Evolutionary conservation across 345 rosid species (phyloP).

Genomic region (Carallia brachiata): DNA sequence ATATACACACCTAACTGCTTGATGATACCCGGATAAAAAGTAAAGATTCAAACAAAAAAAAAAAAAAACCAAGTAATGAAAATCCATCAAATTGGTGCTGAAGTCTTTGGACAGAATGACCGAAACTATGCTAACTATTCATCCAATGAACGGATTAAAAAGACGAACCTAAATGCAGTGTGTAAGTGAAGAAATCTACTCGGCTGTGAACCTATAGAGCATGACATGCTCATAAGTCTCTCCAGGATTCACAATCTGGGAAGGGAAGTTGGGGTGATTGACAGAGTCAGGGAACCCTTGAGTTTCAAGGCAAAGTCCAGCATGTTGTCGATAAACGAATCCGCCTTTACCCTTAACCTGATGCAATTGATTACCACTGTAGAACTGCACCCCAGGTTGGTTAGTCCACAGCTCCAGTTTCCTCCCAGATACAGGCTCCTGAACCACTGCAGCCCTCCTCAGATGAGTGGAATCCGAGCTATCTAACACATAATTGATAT

Average conservation of each 20-base stretch:
- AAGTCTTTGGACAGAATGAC: too few species aligned
- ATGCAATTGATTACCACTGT: slow-evolving; percentile 51
- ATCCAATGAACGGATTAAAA: too few species aligned
- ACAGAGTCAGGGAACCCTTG: slow-evolving; percentile 87
- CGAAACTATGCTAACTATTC: too few species aligned
- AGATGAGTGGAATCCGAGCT: slow-evolving; percentile 28
- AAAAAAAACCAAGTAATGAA: too few species aligned
- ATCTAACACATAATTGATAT: slow-evolving; percentile 69
- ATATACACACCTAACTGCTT: too few species aligned
- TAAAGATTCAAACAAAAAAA: too few species aligned
- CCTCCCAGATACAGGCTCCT: slow-evolving; percentile 57
- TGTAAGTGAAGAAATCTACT: not conserved
- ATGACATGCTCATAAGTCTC: slow-evolving; percentile 56
- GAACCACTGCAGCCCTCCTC: slow-evolving; percentile 52
- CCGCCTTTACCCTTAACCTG: slow-evolving; percentile 51
- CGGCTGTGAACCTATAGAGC: slow-evolving; percentile 65
- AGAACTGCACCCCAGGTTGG: slow-evolving; percentile 71
- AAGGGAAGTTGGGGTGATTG: slow-evolving; percentile 71
- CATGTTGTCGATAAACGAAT: slow-evolving; percentile 47
- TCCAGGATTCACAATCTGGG: slow-evolving; percentile 62
- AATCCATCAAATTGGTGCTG: too few species aligned
- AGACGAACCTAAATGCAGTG: too few species aligned
- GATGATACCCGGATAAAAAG: too few species aligned
- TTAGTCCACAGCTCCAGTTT: slow-evolving; percentile 73
- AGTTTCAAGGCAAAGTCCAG: slow-evolving; percentile 66